Percentiles rank a stretch among this genome's conserved stretches.
phyloP scores from a whole-genome alignment of 129 eudicot species.

The Flaveria sonorensis region DNA sequence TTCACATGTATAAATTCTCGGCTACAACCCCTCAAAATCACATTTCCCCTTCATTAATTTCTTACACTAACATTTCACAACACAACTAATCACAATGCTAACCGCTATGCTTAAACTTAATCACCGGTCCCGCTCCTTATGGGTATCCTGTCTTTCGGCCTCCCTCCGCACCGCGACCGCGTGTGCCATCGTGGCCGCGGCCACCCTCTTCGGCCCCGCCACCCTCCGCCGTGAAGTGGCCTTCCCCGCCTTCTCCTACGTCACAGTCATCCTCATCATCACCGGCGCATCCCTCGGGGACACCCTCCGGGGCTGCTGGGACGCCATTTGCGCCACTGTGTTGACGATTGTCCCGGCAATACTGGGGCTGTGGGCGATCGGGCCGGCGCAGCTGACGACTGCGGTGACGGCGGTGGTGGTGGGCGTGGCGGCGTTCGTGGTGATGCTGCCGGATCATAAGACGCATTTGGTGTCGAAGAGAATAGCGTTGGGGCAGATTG shows the following conservation, averaged over 20 bases:
- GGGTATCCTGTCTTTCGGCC: conserved; percentile 59
- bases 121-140: conserved; percentile 37
- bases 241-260: conserved; percentile 85
- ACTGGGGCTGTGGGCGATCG: conserved; percentile 51
- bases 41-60: conserved; percentile 21
- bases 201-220: conserved; percentile 78
- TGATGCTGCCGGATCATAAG: conserved; percentile 57
- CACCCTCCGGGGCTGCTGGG: conserved; percentile 70
- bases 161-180: conserved; percentile 77
- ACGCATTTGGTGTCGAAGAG: conserved; percentile 66
- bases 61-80: conserved; percentile 14
- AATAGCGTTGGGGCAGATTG: conserved; percentile 88
- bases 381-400: conserved; percentile 51
- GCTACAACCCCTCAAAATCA: background rate
- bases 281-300: conserved; percentile 84
- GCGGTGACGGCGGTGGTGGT: conserved; percentile 46
- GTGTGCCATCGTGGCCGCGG: conserved; percentile 61
- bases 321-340: conserved; percentile 55
- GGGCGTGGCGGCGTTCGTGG: conserved; percentile 60
- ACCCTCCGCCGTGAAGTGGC: conserved; percentile 46
- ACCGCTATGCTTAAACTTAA: conserved; percentile 13
- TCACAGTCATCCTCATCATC: conserved; percentile 61
- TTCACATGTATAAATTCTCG: conserved; percentile 36
- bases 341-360: conserved; percentile 64
- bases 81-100: conserved; percentile 34